These are phyloP conservation scores for Schizothecium vesticola DNA, from an alignment of 495 filamentous ascomycete genomes.

Conservation along the genomic window DNA sequence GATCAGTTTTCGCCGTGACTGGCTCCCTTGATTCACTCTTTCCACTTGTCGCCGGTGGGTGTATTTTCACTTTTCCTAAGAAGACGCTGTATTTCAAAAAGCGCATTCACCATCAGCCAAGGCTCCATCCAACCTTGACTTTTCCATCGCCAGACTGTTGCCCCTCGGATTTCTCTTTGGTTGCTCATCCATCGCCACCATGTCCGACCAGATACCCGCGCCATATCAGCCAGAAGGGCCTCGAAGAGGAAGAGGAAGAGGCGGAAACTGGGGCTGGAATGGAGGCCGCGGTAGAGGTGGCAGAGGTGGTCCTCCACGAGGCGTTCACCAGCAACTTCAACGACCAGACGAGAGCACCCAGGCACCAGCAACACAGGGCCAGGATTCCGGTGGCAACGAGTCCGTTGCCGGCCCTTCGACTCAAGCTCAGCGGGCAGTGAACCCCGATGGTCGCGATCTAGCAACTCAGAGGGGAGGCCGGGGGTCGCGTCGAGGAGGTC, in stretches of 20 bases:
- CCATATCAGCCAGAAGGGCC: background rate
- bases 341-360: background rate
- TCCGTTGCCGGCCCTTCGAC: background rate
- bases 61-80: conserved; percentile 8
- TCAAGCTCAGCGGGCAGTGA: background rate
- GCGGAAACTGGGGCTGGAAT: conserved; percentile 28
- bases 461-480: conserved; percentile 32
- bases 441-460: background rate
- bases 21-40: background rate
- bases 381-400: background rate
- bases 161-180: background rate
- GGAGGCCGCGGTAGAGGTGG: conserved; percentile 28
- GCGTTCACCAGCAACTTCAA: background rate
- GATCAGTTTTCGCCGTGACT: background rate
- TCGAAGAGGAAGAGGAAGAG: conserved; percentile 6
- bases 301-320: conserved; percentile 21
- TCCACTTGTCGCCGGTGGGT: background rate
- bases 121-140: background rate
- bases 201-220: background rate
- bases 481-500: conserved; percentile 32
- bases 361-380: background rate
- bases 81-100: conserved; percentile 56
- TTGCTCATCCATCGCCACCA: background rate
- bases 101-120: conserved; percentile 31
- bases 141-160: background rate